Conservation (phyloP, 495 filamentous ascomycete genomes). For the Penicillium arizonense region DNA sequence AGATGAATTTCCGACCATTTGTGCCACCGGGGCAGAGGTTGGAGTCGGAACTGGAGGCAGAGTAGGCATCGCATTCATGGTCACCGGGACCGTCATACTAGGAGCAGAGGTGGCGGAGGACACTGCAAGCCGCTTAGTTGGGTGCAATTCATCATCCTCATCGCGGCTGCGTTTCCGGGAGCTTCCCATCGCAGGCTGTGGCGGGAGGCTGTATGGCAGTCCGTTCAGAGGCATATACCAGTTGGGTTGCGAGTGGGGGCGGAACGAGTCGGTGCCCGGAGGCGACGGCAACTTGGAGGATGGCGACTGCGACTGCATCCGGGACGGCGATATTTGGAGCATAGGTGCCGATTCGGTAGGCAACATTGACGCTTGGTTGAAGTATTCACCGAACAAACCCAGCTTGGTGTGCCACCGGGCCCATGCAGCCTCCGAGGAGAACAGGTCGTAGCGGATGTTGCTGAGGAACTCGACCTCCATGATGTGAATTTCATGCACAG, state of each 20-base stretch:
- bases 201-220: conserved; percentile 24
- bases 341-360: conserved; percentile 28
- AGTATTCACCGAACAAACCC: conserved; percentile 74
- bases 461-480: conserved; percentile 99
- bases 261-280: conserved; percentile 31
- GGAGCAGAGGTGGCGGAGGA: conserved; percentile 29
- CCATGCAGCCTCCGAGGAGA: conserved; percentile 82
- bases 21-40: conserved; percentile 32
- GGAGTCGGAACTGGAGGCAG: conserved; percentile 38
- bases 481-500: conserved; percentile 92
- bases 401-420: conserved; percentile 79
- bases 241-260: conserved; percentile 25
- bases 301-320: conserved; percentile 32
- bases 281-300: conserved; percentile 55
- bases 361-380: conserved; percentile 59
- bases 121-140: conserved; percentile 60
- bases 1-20: conserved; percentile 32
- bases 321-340: conserved; percentile 36
- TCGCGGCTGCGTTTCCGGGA: conserved; percentile 74
- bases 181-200: conserved; percentile 31
- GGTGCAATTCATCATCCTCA: conserved; percentile 59
- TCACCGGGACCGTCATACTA: conserved; percentile 29
- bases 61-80: conserved; percentile 35
- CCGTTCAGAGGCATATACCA: conserved; percentile 32
- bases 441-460: conserved; percentile 94